A percentile compares a stretch with the other conserved stretches of the same genome.
phyloP scores from a whole-genome alignment of 768 basidiomycete species.

The Boletus bicolor region DNA sequence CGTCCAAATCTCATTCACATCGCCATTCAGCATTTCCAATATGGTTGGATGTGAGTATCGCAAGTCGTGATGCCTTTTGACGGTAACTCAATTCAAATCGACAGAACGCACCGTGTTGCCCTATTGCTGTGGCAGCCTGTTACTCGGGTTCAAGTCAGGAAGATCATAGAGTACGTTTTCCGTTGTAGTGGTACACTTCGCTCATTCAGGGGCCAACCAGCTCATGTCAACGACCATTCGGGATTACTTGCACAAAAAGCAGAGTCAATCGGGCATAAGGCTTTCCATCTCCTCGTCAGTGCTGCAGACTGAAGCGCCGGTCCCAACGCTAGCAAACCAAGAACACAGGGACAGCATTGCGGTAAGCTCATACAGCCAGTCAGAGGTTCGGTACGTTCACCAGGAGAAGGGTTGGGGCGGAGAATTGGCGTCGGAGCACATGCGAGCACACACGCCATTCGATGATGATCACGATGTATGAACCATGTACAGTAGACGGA shows the following conservation, averaged over 20 bases:
- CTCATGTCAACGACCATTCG: constrained; percentile 62
- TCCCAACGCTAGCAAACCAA: constrained; percentile 28
- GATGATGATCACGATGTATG: constrained; percentile 37
- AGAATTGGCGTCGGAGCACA: constrained; percentile 35
- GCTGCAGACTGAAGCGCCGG: constrained; percentile 27
- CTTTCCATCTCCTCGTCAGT: constrained; percentile 26
- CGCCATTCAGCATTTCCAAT: constrained; percentile 69
- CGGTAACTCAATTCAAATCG: constrained; percentile 1
- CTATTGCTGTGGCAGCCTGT: constrained; percentile 73
- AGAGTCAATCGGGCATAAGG: constrained; percentile 19
- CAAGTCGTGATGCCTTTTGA: background rate
- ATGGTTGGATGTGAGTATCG: constrained; percentile 65
- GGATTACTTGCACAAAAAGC: constrained; percentile 66
- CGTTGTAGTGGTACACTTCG: background rate
- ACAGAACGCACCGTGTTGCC: constrained; percentile 80
- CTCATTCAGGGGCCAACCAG: constrained; percentile 33
- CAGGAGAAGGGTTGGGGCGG: constrained; percentile 33
- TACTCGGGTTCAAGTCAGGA: constrained; percentile 81
- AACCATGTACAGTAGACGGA: constrained; percentile 22
- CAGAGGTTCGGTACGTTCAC: constrained; percentile 27
- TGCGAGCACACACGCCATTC: constrained; percentile 39
- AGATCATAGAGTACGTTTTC: constrained; percentile 64
- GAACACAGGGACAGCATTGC: constrained; percentile 30
- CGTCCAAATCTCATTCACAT: constrained; percentile 1
- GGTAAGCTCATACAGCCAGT: constrained; percentile 27